A percentile compares a stretch with the other conserved stretches of the same genome.
Evolutionary conservation across 345 rosid species (phyloP).

Genomic region (Lumnitzera racemosa): DNA sequence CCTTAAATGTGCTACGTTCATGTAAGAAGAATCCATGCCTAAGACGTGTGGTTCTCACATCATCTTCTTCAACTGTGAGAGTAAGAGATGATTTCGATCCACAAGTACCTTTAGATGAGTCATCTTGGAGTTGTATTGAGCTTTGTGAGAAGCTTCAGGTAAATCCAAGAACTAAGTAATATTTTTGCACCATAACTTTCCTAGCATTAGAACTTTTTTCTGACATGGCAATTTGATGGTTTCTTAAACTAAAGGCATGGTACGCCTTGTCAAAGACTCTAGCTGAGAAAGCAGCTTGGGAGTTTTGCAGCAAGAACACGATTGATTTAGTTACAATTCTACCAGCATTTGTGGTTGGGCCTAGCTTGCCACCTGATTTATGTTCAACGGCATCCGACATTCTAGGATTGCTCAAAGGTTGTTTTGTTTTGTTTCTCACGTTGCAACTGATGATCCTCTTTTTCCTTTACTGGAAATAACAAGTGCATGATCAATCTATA

Average conservation of each 20-base stretch:
- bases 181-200: not conserved
- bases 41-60: slow-evolving; percentile 76
- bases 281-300: slow-evolving; percentile 92
- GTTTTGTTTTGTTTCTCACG: not conserved
- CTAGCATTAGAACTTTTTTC: not conserved
- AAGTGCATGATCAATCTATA: slow-evolving; percentile 9
- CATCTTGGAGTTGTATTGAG: slow-evolving; percentile 76
- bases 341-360: slow-evolving; percentile 76
- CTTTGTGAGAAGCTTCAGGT: slow-evolving; percentile 70
- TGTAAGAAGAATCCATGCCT: slow-evolving; percentile 57
- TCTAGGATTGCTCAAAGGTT: slow-evolving; percentile 78
- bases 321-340: slow-evolving; percentile 60
- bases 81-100: slow-evolving; percentile 62
- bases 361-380: slow-evolving; percentile 62
- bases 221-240: not conserved
- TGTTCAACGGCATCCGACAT: slow-evolving; percentile 77
- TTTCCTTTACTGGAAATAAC: too few relatives aligned
- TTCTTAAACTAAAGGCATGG: slow-evolving; percentile 41
- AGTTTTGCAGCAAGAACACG: slow-evolving; percentile 51
- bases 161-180: not conserved
- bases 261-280: slow-evolving; percentile 64
- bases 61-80: slow-evolving; percentile 77
- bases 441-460: not conserved
- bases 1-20: slow-evolving; percentile 74
- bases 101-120: slow-evolving; percentile 62